Conservation (phyloP, 1,139 yeast genomes). For the Suhomyces kunorum region DNA sequence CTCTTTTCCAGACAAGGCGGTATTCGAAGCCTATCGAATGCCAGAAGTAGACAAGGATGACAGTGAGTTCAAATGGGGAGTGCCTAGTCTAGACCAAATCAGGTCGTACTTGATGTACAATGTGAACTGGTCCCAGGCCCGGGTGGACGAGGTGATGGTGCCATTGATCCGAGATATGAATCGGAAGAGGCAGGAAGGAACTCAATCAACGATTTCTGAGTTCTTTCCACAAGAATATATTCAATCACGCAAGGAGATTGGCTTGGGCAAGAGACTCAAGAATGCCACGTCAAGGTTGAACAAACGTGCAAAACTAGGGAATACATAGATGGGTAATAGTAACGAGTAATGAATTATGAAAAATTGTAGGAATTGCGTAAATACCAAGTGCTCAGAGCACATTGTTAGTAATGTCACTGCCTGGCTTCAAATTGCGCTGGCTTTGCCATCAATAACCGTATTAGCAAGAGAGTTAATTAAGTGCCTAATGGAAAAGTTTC, state of each 20-base stretch:
- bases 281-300: slow-evolving; percentile 57
- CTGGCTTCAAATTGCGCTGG: too few relatives aligned
- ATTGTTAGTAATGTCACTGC: too few relatives aligned
- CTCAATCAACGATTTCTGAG: slow-evolving; percentile 58
- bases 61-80: slow-evolving; percentile 85
- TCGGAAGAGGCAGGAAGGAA: slow-evolving; percentile 53
- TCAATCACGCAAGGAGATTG: slow-evolving; percentile 45
- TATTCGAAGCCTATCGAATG: slow-evolving; percentile 67
- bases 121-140: slow-evolving; percentile 80
- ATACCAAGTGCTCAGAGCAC: too few relatives aligned
- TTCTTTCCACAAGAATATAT: slow-evolving; percentile 57
- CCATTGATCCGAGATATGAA: slow-evolving; percentile 85
- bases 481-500: too few relatives aligned
- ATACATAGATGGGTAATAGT: neutral
- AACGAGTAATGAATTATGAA: neutral
- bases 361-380: neutral
- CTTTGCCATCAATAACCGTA: too few relatives aligned
- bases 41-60: slow-evolving; percentile 86
- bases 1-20: slow-evolving; percentile 69
- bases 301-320: slow-evolving; percentile 17
- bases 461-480: too few relatives aligned
- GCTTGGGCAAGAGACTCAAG: slow-evolving; percentile 59
- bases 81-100: slow-evolving; percentile 79
- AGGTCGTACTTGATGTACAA: slow-evolving; percentile 66
- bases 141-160: slow-evolving; percentile 81